Evolutionary conservation across 2,329 filamentous ascomycete genomes (phyloP).

Genomic region (Fusarium solani-melongenae): DNA sequence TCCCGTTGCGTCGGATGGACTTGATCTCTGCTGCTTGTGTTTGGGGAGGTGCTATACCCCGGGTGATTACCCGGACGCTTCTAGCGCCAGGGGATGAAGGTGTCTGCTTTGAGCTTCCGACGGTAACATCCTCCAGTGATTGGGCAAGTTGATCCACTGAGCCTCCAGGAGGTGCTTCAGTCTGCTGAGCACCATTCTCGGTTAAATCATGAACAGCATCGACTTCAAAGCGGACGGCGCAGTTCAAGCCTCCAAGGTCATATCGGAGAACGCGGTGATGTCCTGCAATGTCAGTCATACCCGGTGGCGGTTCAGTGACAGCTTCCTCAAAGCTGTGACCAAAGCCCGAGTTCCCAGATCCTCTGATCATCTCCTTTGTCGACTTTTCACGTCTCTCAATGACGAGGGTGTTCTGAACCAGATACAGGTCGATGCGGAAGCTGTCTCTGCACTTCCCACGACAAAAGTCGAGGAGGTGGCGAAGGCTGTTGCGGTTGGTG

Average conservation of each 20-base stretch:
- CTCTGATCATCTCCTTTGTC: background rate
- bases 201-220: conserved; percentile 9
- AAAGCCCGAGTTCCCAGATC: background rate
- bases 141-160: background rate
- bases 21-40: conserved; percentile 38
- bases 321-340: conserved; percentile 22
- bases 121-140: background rate
- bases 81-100: background rate
- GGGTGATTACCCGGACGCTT: background rate
- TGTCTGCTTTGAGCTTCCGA: background rate
- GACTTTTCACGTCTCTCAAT: conserved; percentile 22
- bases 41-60: background rate
- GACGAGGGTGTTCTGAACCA: conserved; percentile 23
- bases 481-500: conserved; percentile 40
- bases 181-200: background rate
- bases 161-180: background rate
- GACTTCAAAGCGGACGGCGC: conserved; percentile 33
- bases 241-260: conserved; percentile 26
- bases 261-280: conserved; percentile 34
- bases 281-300: conserved; percentile 1
- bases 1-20: background rate
- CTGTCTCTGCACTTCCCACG: background rate
- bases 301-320: conserved; percentile 6
- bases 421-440: conserved; percentile 35
- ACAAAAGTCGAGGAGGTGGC: conserved; percentile 41